Evolutionary conservation across 2,329 filamentous ascomycete species (phyloP), one percentile per base, ranked within the genome.

Genomic region (Raffaelea albimanens): DNA sequence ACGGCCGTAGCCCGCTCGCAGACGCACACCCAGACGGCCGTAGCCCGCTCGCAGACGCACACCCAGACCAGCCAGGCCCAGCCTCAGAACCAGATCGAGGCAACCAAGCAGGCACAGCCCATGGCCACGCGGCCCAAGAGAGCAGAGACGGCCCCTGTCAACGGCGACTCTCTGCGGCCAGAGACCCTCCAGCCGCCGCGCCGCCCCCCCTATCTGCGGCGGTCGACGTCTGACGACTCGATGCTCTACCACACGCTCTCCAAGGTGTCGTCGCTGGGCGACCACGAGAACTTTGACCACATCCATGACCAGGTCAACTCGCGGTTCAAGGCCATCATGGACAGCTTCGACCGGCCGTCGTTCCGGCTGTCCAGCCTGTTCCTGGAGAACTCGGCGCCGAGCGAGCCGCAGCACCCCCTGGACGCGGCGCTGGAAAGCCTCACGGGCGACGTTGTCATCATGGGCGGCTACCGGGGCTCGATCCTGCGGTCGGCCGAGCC

Each of bases 391-490:
- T 13, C 19, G 20, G n/a, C 31, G 3, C 40, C 45, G 2, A 48
- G 43, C 16, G 43, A 49, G 42, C 49, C 50, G 4, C 20, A 19
- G 3, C 48, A 48, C 18, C 52, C 54, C 2, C 47, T 55, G 7
- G 74, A 83, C 58, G 71, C 62, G 16, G 68, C 71, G 59, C 59
- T 95, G 42, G 80, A 84, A 42, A 70, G 79, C 5, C 67, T 95
- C 20, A 86, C 81, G 0, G 90, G 91, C 1, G 91, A 97, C 59
- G 63, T 97, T 8, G 87, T 97, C 8, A 73, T 96, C 25, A 75
- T 97, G 59, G 91, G 91, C 19, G 91, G 91, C 14, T 95, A 96
- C 60, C 77, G 91, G 54, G 91, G 91, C 3, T 95, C 90, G 0
- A 75, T 96, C n/a, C 65, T 97, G 25, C 81, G 90, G 25, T 94